These are phyloP conservation scores for Coniochaeta sp. DNA, from an alignment of 2,329 filamentous ascomycete genomes.

Conservation along the genomic window DNA sequence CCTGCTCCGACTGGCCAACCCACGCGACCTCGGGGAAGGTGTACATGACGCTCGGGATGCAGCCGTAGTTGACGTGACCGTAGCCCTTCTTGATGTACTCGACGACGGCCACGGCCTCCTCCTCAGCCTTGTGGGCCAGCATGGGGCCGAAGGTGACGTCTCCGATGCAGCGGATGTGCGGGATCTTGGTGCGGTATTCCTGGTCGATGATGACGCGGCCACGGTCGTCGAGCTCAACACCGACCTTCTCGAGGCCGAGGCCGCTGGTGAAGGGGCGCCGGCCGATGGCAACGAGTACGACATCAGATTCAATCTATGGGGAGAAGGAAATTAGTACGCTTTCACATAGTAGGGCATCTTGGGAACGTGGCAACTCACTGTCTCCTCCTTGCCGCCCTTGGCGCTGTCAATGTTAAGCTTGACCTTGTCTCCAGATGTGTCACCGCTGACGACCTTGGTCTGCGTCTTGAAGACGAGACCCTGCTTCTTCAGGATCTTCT, in stretches of 20 bases:
- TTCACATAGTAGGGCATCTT: constrained; percentile 65
- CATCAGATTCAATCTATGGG: constrained; percentile 76
- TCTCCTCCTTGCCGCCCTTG: constrained; percentile 94
- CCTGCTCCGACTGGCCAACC: constrained; percentile 96
- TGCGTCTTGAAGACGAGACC: constrained; percentile 97
- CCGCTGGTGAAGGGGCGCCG: constrained; percentile 90
- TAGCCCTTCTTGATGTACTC: constrained; percentile 98
- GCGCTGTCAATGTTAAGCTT: constrained; percentile 83
- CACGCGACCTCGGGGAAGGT: constrained; percentile 97
- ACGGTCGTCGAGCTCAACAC: constrained; percentile 83
- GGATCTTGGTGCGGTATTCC: constrained; percentile 96
- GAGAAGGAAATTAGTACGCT: background rate
- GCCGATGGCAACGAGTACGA: constrained; percentile 94
- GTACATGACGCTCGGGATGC: constrained; percentile 99
- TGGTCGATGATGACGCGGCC: constrained; percentile 96
- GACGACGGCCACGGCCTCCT: constrained; percentile 89
- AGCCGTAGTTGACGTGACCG: constrained; percentile 97
- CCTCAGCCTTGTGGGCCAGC: constrained; percentile 98
- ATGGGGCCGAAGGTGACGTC: constrained; percentile 97
- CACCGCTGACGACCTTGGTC: constrained; percentile 88
- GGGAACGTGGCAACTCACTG: constrained; percentile 68
- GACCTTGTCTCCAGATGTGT: constrained; percentile 68
- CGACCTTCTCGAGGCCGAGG: constrained; percentile 89
- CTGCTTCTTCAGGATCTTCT: constrained; percentile 94
- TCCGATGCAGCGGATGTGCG: constrained; percentile 94